These are phyloP conservation scores for Ascochyta lentis DNA, from an alignment of 2,329 filamentous ascomycete genomes.

Conservation along the genomic window DNA sequence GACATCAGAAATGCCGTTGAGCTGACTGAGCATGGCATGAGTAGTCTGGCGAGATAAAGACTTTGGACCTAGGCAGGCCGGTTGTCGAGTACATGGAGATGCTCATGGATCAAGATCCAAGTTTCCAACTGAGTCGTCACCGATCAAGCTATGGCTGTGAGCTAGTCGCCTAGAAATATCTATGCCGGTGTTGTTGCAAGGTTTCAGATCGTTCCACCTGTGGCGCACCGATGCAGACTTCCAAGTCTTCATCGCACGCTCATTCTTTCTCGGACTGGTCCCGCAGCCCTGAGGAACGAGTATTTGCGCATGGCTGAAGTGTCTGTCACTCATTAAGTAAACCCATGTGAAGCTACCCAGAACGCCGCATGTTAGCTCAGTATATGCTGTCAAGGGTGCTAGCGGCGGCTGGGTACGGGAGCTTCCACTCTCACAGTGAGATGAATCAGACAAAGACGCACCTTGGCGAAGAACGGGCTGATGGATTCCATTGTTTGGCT, in stretches of 20 bases:
- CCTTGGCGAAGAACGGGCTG: conserved; percentile 10
- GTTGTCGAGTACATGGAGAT: not conserved
- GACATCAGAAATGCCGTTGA: not conserved
- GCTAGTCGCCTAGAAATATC: not conserved
- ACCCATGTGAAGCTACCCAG: not conserved
- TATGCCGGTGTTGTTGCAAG: not conserved
- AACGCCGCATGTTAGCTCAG: conserved; percentile 25
- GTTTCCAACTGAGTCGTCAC: not conserved
- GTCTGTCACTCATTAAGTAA: not conserved
- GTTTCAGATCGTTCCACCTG: not conserved
- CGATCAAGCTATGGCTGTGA: conserved; percentile 1
- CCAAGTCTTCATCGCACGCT: not conserved
- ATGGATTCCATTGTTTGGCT: conserved; percentile 4
- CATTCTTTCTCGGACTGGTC: not conserved
- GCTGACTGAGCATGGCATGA: conserved; percentile 7
- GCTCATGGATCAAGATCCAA: not conserved
- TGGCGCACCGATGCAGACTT: not conserved
- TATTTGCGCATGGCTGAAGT: not conserved
- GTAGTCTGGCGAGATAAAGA: not conserved
- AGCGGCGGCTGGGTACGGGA: conserved; percentile 29
- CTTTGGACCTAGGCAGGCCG: not conserved
- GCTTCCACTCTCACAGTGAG: conserved; percentile 14
- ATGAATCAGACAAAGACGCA: not conserved
- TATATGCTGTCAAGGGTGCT: conserved; percentile 24
- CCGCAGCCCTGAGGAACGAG: not conserved